Base-by-base conservation (phyloP, 192 early-diverging fungal species). In the Entophlyctis luteolus region DNA sequence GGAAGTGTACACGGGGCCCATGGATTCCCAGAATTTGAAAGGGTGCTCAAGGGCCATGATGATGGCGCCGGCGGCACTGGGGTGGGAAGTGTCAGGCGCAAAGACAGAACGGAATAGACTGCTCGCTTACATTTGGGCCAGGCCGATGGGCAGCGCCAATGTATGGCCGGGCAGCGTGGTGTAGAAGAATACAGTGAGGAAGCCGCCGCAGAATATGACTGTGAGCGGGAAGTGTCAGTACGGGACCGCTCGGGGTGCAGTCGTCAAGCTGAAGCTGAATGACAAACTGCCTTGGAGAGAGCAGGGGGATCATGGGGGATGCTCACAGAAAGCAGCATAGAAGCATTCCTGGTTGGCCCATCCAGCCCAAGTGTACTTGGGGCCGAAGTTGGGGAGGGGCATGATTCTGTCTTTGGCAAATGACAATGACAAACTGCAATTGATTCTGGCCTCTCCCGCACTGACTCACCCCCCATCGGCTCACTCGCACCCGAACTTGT, bases 191-290 rank as follows among this genome's bases (percentile, higher is more conserved):
- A 75, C 22, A 14, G 63, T 63, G 37, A 75, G 49, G 32, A 75
- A 31, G 3, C 73, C 73, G 4, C 73, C 73, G 53, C 74, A 76
- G 2, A 75, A 25, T 46, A 75, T 62, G 55, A 75, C 72, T 73
- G 39, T 23, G 16, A 14, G 52, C 37, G 23, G 47, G 46, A 63
- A 32, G 54, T 25, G 31, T 1, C 29, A 1, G 4, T 63, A 59
- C 12, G 1, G n/a, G 32, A 14, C 34, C 57, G 20, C 1, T 47
- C 1, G 1, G 0, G 32, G 16, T 25, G 53, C 16, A 55, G 27
- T 22, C 18, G 0, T 16, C 22, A 14, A 34, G 3, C 4, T 20
- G 18, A 14, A 4, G 25, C 2, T 48, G 18, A 32, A 28, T 29
- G 22, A 52, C 36, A 23, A 20, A 53, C 48, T 27, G 47, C 18